Base-by-base conservation (phyloP, 1,139 yeast genomes). In the Kurtzmaniella natalensis region DNA sequence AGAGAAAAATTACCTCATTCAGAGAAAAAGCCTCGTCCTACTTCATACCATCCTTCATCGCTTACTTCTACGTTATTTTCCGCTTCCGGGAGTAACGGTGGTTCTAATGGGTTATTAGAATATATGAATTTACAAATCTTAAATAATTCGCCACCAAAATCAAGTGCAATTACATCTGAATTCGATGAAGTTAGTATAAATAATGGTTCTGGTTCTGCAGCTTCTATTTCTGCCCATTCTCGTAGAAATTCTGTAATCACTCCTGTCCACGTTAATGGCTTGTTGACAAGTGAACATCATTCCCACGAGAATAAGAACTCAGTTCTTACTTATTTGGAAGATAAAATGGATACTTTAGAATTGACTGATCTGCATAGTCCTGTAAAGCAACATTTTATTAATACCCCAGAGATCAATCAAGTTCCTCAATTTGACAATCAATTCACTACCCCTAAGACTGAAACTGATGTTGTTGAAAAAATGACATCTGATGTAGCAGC, bases 31-130 rank as follows among this genome's bases (percentile, higher is more conserved):
- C 88, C 86, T 35, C 72, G 94, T 54, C 92, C 94, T 31, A 82
- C 89, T 0, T 81, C 89, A 7, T 83, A 81, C 50, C 89, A 83
- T 50, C 92, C 94, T 9, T 61, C 67, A 18, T 64, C 72, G n/a
- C 57, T 64, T 60, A 47, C 67, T 7, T 61, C 69, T 4, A 51
- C 64, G n/a, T 48, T 61, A 27, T 49, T 58, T 38, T 44, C 49
- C 4, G 42, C 36, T 9, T 37, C 46, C 22, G 26, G 16, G 14
- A 46, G 41, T 30, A 44, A 38, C 30, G 43, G 45, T 18, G 51
- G 48, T 36, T 37, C 56, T 9, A 50, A 61, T 6, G 55, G 49
- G 9, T 42, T 54, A 13, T 46, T 53, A 25, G 69, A 63, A 22
- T 59, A 55, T 35, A 52, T 48, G 20, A 50, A 47, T 25, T 44